A percentile compares a stretch with the other conserved stretches of the same genome.
phyloP scores from a whole-genome alignment of 768 basidiomycete genomes.

The Exsudoporus frostii region DNA sequence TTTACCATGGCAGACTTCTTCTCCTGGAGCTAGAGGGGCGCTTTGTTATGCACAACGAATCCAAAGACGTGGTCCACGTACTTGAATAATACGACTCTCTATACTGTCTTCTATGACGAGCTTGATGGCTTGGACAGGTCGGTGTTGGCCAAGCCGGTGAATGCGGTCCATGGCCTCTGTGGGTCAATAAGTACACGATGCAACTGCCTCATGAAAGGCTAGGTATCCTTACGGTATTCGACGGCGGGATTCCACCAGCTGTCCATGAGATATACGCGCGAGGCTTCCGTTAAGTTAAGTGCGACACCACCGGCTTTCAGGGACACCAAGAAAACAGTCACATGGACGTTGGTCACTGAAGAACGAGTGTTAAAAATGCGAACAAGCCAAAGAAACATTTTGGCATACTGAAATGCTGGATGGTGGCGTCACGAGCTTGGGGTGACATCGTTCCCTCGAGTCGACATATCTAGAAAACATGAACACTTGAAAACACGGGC shows the following conservation, averaged over 20 bases:
- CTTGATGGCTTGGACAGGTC: conserved; percentile 92
- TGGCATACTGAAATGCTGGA: conserved; percentile 83
- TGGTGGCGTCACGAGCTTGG: conserved; percentile 90
- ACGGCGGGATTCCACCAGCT: conserved; percentile 99
- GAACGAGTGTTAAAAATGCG: neutral
- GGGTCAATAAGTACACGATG: neutral
- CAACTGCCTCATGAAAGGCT: neutral
- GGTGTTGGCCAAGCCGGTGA: conserved; percentile 90
- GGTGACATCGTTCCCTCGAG: conserved; percentile 98
- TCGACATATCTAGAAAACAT: conserved; percentile 68
- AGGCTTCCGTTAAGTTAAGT: conserved; percentile 86
- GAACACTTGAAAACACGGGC: neutral
- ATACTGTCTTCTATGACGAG: conserved; percentile 95
- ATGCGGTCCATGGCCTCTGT: conserved; percentile 97
- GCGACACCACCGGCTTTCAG: conserved; percentile 96
- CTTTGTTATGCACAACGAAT: neutral
- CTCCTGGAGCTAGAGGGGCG: conserved; percentile 70
- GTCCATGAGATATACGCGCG: conserved; percentile 95
- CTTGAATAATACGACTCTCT: conserved; percentile 90
- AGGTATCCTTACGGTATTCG: conserved; percentile 65
- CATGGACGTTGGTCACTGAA: conserved; percentile 85
- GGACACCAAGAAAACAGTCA: conserved; percentile 96
- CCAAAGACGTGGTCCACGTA: conserved; percentile 25
- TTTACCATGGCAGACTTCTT: conserved; percentile 97
- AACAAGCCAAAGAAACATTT: neutral